Percentiles rank a stretch among this genome's conserved stretches.
phyloP scores from a whole-genome alignment of 2,329 filamentous ascomycete species.

The Aspergillus brasiliensis region DNA sequence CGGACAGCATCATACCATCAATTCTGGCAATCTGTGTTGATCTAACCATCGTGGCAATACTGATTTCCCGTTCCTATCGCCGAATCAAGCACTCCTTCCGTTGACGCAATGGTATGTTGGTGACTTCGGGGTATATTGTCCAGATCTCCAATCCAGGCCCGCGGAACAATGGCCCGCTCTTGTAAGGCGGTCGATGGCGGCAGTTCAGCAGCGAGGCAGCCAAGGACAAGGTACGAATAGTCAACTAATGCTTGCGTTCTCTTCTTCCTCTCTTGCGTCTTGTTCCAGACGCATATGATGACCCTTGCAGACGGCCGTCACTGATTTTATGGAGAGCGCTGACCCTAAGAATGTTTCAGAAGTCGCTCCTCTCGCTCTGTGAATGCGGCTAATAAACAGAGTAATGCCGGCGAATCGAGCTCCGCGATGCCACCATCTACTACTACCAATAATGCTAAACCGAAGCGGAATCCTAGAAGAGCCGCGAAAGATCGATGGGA shows the following conservation, averaged over 20 bases:
- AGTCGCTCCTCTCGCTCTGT: conserved; percentile 21
- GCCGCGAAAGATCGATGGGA: conserved; percentile 40
- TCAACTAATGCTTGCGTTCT: conserved; percentile 7
- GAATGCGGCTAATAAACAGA: conserved; percentile 29
- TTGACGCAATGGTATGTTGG: background rate
- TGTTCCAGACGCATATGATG: background rate
- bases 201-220: conserved; percentile 26
- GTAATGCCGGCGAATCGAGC: conserved; percentile 26
- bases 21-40: conserved; percentile 93
- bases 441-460: conserved; percentile 22
- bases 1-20: conserved; percentile 65
- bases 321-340: background rate
- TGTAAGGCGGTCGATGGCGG: conserved; percentile 39
- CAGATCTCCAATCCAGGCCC: conserved; percentile 13
- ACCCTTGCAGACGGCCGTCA: background rate
- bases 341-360: conserved; percentile 27
- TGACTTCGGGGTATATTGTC: conserved; percentile 27
- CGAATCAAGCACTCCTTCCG: background rate
- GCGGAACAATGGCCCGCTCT: conserved; percentile 35
- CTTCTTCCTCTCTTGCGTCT: background rate
- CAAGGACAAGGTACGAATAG: conserved; percentile 19
- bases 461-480: conserved; percentile 37
- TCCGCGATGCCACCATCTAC: conserved; percentile 29
- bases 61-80: background rate
- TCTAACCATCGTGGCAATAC: conserved; percentile 66